Evolutionary conservation across 176 grass and related monocot genomes (phyloP).

Genomic region (Eleusine coracana): DNA sequence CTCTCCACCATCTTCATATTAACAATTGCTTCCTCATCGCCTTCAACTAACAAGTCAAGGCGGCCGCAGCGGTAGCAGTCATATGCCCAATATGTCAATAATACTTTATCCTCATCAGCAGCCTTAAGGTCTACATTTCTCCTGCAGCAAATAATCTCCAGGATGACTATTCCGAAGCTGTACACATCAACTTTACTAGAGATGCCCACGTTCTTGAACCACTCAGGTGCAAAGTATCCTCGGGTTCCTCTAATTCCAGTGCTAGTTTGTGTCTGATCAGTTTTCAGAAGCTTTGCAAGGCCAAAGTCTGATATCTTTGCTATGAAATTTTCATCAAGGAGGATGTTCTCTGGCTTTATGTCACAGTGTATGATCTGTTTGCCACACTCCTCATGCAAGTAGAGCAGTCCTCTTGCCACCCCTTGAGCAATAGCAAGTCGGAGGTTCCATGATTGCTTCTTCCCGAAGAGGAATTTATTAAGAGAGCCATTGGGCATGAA

Average conservation of each 20-base stretch:
- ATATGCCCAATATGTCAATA: slow-evolving; percentile 45
- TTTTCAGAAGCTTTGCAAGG: slow-evolving; percentile 40
- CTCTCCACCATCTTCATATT: slow-evolving; percentile 30
- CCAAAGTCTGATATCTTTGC: slow-evolving; percentile 51
- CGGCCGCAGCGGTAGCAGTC: slow-evolving; percentile 39
- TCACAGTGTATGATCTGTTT: slow-evolving; percentile 48
- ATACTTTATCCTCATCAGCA: not conserved
- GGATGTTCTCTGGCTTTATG: slow-evolving; percentile 53
- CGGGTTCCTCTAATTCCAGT: slow-evolving; percentile 42
- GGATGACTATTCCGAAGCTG: slow-evolving; percentile 37
- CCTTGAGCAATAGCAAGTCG: slow-evolving; percentile 24
- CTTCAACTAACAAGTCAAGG: slow-evolving; percentile 28
- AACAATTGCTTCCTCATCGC: slow-evolving; percentile 27
- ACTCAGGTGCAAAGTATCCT: slow-evolving; percentile 45
- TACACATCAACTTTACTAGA: slow-evolving; percentile 45
- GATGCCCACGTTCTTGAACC: slow-evolving; percentile 45
- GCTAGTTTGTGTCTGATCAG: slow-evolving; percentile 42
- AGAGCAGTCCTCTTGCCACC: slow-evolving; percentile 33
- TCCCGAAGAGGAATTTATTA: slow-evolving; percentile 20
- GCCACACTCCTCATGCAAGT: slow-evolving; percentile 47
- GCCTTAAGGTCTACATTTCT: slow-evolving; percentile 32
- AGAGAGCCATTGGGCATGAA: slow-evolving; percentile 60
- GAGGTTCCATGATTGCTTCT: slow-evolving; percentile 35
- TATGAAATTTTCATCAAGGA: slow-evolving; percentile 26
- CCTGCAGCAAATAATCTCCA: slow-evolving; percentile 39